Conservation (phyloP, 2,329 filamentous ascomycete species). For the Ploettnerulaceae sp. region DNA sequence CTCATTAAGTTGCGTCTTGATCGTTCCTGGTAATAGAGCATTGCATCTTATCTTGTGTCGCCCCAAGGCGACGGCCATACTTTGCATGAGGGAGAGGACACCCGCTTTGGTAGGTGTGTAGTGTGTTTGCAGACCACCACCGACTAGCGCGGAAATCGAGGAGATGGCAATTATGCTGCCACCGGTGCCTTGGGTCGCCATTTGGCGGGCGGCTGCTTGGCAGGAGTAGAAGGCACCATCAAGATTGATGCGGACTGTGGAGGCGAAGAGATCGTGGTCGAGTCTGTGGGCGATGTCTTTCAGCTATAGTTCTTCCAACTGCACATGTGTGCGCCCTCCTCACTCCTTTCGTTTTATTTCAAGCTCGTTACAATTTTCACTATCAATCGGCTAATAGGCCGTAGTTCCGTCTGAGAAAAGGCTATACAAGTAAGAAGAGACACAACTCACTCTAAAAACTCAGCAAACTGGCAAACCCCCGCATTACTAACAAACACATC, state of each 20-base stretch:
- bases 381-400: no score
- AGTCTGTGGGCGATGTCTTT: constrained; percentile 43
- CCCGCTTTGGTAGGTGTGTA: constrained; percentile 90
- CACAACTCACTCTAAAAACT: constrained; percentile 64
- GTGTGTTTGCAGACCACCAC: constrained; percentile 73
- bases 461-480: constrained; percentile 81
- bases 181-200: constrained; percentile 62
- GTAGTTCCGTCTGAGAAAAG: background rate
- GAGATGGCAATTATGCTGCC: constrained; percentile 77
- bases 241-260: constrained; percentile 75
- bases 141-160: constrained; percentile 70
- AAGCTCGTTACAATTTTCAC: background rate
- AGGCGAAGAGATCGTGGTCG: constrained; percentile 61
- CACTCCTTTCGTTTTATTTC: background rate
- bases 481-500: constrained; percentile 86
- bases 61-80: constrained; percentile 72
- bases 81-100: constrained; percentile 77
- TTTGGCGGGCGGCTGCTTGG: constrained; percentile 79
- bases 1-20: constrained; percentile 80
- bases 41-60: constrained; percentile 76
- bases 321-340: background rate
- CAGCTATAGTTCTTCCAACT: no score
- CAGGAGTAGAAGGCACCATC: constrained; percentile 84
- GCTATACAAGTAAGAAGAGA: constrained; percentile 10
- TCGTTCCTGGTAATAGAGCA: constrained; percentile 76